These are phyloP conservation scores for Kluyveromyces siamensis DNA, from an alignment of 805 yeast species.

Conservation along the genomic window DNA sequence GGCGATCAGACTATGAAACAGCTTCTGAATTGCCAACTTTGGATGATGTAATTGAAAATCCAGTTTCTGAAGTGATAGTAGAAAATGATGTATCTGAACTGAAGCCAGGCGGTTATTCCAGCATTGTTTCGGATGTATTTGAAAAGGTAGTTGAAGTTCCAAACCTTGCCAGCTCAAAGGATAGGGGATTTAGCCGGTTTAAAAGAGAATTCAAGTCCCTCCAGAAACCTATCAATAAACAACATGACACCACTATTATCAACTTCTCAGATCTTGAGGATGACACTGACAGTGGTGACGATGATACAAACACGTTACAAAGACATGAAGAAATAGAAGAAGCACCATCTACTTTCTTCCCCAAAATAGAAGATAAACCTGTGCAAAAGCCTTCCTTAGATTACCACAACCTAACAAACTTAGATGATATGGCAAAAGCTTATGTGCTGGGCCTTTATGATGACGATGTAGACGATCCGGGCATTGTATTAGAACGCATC, in stretches of 20 bases:
- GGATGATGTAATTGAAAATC: background rate
- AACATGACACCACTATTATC: background rate
- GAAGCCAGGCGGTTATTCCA: background rate
- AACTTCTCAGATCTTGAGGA: conserved; percentile 1
- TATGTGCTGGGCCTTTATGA: conserved; percentile 53
- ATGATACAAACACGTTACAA: background rate
- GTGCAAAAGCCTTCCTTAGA: conserved; percentile 28
- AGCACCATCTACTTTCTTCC: background rate
- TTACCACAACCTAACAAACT: conserved; percentile 31
- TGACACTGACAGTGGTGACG: background rate
- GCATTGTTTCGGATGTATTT: background rate
- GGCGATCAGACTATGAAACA: background rate
- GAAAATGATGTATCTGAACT: background rate
- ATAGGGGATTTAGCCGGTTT: background rate
- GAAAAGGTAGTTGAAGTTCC: background rate
- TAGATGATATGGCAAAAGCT: conserved; percentile 53
- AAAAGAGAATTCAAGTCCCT: conserved; percentile 4
- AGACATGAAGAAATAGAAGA: background rate
- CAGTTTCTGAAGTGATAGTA: background rate
- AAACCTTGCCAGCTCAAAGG: background rate
- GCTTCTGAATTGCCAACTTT: background rate
- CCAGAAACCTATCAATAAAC: conserved; percentile 3
- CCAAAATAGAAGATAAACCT: background rate
- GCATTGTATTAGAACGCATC: conserved; percentile 44
- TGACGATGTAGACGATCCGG: conserved; percentile 47